phyloP scores from a whole-genome alignment of 129 eudicot genomes.

The Scalesia atractyloides region DNA sequence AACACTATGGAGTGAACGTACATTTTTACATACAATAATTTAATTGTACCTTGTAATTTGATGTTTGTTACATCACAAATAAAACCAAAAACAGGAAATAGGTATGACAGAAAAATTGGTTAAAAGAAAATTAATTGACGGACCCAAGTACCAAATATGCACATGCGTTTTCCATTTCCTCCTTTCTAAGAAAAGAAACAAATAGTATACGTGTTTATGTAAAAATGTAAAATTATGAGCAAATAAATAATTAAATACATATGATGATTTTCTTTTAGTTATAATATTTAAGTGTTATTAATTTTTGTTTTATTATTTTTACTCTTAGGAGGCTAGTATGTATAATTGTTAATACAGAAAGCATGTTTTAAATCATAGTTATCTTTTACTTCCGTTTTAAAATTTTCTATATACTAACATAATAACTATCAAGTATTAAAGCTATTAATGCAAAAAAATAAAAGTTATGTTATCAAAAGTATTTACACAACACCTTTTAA shows the following conservation, averaged over 20 bases:
- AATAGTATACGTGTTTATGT: not conserved
- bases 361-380: not conserved
- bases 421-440: not conserved
- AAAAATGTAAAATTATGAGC: not conserved
- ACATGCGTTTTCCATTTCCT: slow-evolving; percentile 31
- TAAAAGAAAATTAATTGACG: not conserved
- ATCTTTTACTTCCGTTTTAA: not conserved
- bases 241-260: not conserved
- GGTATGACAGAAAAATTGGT: slow-evolving; percentile 2
- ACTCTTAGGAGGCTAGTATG: not conserved
- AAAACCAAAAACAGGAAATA: not conserved
- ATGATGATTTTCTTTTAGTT: not conserved
- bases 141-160: slow-evolving; percentile 39
- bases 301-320: not conserved
- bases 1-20: too few relatives aligned
- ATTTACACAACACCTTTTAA: not conserved
- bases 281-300: not conserved
- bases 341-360: not conserved
- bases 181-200: slow-evolving; percentile 31
- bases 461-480: not conserved
- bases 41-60: too few relatives aligned
- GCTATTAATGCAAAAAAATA: not conserved
- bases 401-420: not conserved
- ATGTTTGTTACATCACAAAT: not conserved
- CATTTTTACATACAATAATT: too few relatives aligned